Conservation (phyloP, 345 rosid species). For the Eucalyptus marginata region DNA sequence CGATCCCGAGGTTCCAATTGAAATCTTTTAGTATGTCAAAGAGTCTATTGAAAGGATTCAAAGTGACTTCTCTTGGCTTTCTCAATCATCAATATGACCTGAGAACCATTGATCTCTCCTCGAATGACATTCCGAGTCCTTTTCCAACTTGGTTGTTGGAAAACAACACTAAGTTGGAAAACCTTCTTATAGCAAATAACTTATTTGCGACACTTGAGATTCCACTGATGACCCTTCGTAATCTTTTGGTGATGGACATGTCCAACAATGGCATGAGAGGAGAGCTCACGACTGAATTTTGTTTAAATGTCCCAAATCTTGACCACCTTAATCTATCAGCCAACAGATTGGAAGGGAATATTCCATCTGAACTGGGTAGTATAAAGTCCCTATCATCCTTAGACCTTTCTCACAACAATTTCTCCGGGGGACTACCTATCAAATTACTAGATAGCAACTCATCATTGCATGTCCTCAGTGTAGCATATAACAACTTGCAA, state of each 20-base stretch:
- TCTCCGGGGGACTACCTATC: background rate
- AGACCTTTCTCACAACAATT: background rate
- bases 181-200: background rate
- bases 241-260: accelerated
- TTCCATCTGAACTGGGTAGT: background rate
- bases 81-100: background rate
- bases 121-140: background rate
- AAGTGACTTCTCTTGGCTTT: background rate
- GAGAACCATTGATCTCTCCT: background rate
- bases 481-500: background rate
- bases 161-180: background rate
- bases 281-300: background rate
- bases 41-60: background rate
- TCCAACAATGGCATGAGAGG: background rate
- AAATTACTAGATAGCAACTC: background rate
- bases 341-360: background rate
- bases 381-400: too few relatives aligned
- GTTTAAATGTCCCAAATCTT: background rate
- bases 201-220: background rate
- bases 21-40: accelerated
- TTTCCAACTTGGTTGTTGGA: background rate
- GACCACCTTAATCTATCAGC: accelerated
- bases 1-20: background rate
- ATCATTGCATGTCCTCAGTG: accelerated
- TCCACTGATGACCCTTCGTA: accelerated